Evolutionary conservation across 2,329 filamentous ascomycete species (phyloP), one percentile per base, ranked within the genome.

Genomic region (Diaporthe humulicola): DNA sequence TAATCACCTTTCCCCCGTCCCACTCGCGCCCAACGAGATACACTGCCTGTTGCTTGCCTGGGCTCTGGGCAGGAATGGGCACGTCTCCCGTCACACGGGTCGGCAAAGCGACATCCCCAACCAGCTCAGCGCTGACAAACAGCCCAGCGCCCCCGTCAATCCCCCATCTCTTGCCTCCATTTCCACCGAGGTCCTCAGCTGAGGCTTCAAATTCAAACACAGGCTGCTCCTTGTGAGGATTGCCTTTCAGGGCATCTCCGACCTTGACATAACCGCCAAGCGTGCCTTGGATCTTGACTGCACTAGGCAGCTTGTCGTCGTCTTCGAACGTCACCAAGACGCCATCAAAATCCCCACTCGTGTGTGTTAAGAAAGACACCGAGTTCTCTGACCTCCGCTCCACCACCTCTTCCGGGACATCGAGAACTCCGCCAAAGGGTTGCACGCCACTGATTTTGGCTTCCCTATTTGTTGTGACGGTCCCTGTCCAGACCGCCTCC

Each of bases 401-500:
- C 12, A 81, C 52, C 0, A 48, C 67, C 28, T 79, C 79, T 50
- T 81, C 79, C 0, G 78, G 77, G 5, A 77, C 78, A 69, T 82
- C 73, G 1, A 70, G 7, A 7, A 80, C 75, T 12, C 79, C 79
- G 10, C 81, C 81, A 52, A 82, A 80, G 1, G 79, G 76, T 48
- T 79, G 56, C 0, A 79, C 45, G 17, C 58, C 58, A 15, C 73
- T 70, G 28, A 81, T 78, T 1, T 57, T 45, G 2, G 78, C 76
- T 1, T 28, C 15, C 9, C 76, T 79, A 0, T 71, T 6, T 4
- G 81, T 54, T 6, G 78, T 64, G 10, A 83, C 80, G 4, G 76
- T 77, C 0, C 81, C 82, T 12, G 80, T 74, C 82, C 82, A 83
- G 3, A 81, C 79, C 10, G 81, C 81, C 57, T 83, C 81, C 3